These are phyloP conservation scores for Trametes gibbosa DNA, from an alignment of 768 basidiomycete species.

Conservation along the genomic window DNA sequence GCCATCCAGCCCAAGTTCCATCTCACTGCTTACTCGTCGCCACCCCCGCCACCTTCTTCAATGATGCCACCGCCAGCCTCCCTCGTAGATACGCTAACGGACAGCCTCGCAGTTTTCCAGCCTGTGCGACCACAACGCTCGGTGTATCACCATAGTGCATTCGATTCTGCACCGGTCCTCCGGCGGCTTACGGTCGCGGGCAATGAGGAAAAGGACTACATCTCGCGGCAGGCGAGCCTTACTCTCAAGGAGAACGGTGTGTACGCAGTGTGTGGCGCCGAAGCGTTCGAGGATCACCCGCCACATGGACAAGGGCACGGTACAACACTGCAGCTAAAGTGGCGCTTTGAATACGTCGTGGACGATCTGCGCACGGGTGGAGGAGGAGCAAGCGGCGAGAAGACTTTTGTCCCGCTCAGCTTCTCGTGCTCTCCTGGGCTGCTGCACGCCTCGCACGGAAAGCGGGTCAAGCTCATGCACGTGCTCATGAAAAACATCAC, in stretches of 20 bases:
- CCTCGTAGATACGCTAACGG: conserved; percentile 34
- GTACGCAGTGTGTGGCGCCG: conserved; percentile 69
- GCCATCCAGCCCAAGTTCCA: conserved; percentile 56
- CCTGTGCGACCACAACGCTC: conserved; percentile 58
- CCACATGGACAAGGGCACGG: background rate
- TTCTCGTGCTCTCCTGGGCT: conserved; percentile 75
- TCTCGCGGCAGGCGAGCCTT: conserved; percentile 73
- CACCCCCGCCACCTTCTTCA: conserved; percentile 36
- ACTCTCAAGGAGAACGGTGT: conserved; percentile 69
- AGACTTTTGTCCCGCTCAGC: conserved; percentile 64
- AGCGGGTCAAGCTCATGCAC: conserved; percentile 59
- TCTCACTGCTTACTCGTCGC: conserved; percentile 49
- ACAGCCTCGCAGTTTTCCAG: conserved; percentile 62
- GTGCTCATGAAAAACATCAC: conserved; percentile 68
- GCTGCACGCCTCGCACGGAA: conserved; percentile 61
- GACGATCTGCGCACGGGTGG: conserved; percentile 49
- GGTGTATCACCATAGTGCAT: conserved; percentile 60
- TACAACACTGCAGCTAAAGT: conserved; percentile 44
- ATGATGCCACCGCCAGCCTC: conserved; percentile 22
- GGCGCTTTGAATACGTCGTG: conserved; percentile 82
- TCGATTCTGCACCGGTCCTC: conserved; percentile 67
- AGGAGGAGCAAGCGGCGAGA: conserved; percentile 50
- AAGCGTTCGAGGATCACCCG: conserved; percentile 35
- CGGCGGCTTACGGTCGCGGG: conserved; percentile 64
- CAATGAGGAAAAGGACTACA: conserved; percentile 69